Evolutionary conservation across 2,329 filamentous ascomycete genomes (phyloP).

Genomic region (Coleophoma eucalyptorum): DNA sequence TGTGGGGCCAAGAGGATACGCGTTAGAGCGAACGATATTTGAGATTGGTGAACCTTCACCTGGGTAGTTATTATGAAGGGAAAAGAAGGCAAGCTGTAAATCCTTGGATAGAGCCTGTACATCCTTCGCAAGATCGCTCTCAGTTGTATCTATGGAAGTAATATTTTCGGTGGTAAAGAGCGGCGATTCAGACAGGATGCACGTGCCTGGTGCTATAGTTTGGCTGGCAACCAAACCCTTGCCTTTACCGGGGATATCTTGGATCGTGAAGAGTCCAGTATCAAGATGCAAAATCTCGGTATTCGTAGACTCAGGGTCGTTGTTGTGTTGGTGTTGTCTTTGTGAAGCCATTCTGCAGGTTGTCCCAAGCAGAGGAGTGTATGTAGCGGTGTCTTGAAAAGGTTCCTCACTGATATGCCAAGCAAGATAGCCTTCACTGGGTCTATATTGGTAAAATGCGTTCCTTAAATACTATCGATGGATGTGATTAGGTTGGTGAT

Average conservation of each 20-base stretch:
- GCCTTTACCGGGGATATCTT: conserved; percentile 12
- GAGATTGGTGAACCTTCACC: conserved; percentile 13
- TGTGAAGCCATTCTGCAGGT: neutral
- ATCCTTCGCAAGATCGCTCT: conserved; percentile 16
- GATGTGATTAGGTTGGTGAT: no score
- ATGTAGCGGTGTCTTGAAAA: neutral
- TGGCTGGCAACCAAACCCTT: conserved; percentile 5
- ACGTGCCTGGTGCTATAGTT: conserved; percentile 17
- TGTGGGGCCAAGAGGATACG: conserved; percentile 20
- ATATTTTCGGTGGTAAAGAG: conserved; percentile 22
- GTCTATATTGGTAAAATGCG: no score
- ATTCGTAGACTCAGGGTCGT: neutral
- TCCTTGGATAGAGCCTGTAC: conserved; percentile 12
- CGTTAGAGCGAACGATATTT: conserved; percentile 23
- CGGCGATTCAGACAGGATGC: conserved; percentile 23
- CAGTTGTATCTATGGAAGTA: conserved; percentile 12
- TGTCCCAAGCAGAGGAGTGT: neutral
- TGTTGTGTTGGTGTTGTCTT: neutral
- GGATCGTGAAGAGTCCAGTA: conserved; percentile 19
- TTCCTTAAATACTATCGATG: no score
- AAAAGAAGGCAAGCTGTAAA: conserved; percentile 19
- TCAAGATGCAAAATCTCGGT: conserved; percentile 10
- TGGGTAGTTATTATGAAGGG: conserved; percentile 23
- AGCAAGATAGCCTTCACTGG: no score
- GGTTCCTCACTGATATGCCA: no score